phyloP scores from a whole-genome alignment of 1,284 basidiomycete species.

The Porogramme epimiltina region DNA sequence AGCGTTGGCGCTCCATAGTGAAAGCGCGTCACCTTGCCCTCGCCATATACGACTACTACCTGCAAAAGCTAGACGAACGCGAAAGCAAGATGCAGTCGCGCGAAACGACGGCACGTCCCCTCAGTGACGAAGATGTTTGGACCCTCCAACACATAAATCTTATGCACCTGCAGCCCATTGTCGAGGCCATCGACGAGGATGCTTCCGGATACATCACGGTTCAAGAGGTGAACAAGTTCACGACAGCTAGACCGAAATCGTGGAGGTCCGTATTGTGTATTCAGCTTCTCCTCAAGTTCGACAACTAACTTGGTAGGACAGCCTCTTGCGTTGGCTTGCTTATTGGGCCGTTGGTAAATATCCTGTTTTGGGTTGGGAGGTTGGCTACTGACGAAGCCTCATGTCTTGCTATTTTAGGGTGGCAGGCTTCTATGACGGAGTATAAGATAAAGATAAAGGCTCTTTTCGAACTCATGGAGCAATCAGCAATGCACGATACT shows the following conservation, averaged over 20 bases:
- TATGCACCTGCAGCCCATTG: constrained; percentile 42
- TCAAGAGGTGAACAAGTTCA: constrained; percentile 48
- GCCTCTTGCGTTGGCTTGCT: constrained; percentile 46
- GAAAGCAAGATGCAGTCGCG: not conserved
- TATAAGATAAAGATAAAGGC: constrained; percentile 25
- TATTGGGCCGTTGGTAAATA: constrained; percentile 45
- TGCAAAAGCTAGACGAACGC: constrained; percentile 23
- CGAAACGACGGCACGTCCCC: constrained; percentile 11
- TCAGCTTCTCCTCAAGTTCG: not conserved
- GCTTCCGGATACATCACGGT: constrained; percentile 48
- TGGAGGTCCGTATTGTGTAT: constrained; percentile 31
- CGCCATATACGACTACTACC: constrained; percentile 37
- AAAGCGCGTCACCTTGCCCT: constrained; percentile 38
- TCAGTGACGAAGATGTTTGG: constrained; percentile 41
- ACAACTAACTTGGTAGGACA: too few species aligned
- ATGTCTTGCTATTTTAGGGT: constrained; percentile 1
- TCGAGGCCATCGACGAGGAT: constrained; percentile 52
- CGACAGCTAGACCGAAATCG: constrained; percentile 21
- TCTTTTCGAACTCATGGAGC: not conserved
- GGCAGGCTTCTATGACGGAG: constrained; percentile 8
- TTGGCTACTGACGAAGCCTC: not conserved
- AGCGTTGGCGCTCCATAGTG: constrained; percentile 39
- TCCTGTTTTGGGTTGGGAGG: not conserved
- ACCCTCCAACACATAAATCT: constrained; percentile 43
- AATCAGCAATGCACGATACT: constrained; percentile 6